Percentiles rank a stretch among this genome's conserved stretches.
Evolutionary conservation across 176 grass and related monocot genomes (phyloP).

Genomic region (Cymbopogon citratus): DNA sequence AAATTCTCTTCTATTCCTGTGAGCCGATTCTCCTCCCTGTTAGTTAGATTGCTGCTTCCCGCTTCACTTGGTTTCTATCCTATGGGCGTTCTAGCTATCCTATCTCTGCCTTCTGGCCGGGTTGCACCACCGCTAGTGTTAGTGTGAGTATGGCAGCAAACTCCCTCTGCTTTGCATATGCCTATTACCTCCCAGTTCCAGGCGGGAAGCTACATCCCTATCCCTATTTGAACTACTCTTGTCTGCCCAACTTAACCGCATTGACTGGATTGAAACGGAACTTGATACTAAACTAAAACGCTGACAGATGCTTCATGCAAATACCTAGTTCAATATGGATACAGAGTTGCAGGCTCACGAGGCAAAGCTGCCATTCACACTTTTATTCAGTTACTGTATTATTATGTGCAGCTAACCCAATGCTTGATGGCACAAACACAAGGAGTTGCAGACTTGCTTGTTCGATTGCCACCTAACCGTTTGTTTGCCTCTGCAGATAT

Average conservation of each 20-base stretch:
- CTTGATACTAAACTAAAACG: not conserved
- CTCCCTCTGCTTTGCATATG: not conserved
- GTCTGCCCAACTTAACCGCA: not conserved
- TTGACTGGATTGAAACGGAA: not conserved
- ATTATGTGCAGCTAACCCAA: not conserved
- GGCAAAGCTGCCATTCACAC: not conserved
- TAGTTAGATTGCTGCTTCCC: not conserved
- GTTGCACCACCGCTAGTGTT: not conserved
- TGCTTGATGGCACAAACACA: not conserved
- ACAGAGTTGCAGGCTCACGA: not conserved
- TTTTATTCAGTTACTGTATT: not conserved
- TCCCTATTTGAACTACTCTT: not conserved
- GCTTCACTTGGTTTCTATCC: not conserved
- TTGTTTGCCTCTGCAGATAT: constrained; percentile 35
- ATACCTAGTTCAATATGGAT: not conserved
- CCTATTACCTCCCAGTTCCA: not conserved
- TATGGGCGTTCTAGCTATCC: not conserved
- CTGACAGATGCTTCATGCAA: not conserved
- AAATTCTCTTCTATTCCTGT: not conserved
- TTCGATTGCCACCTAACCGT: not conserved
- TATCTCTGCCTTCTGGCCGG: not conserved
- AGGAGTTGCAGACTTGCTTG: not conserved
- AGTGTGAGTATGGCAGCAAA: not conserved
- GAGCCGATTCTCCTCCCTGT: not conserved
- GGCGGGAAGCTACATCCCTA: not conserved